A percentile compares a stretch with the other conserved stretches of the same genome.
Conservation (phyloP, 108 stramenopile species). For the Pseudonitzschia delicatissima region DNA sequence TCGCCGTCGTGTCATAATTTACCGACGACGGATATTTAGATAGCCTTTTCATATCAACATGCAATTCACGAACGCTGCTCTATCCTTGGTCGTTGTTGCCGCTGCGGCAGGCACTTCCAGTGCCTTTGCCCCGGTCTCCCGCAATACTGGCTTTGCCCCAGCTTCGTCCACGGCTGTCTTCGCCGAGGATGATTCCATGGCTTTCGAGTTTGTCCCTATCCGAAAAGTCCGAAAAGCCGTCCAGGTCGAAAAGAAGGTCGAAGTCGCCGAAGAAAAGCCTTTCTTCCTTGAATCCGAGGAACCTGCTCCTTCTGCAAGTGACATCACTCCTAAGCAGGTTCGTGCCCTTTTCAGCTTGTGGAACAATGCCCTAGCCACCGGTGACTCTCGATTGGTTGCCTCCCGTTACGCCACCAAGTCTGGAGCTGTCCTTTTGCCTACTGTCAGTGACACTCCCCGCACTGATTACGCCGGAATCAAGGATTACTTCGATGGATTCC, state of each 20-base stretch:
- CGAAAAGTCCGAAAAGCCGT: background rate
- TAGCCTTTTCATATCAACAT: conserved; percentile 8
- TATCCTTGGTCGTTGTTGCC: background rate
- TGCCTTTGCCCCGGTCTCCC: background rate
- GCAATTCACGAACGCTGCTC: conserved; percentile 12
- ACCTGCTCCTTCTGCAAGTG: conserved; percentile 3
- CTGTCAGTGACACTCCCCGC: conserved; percentile 52
- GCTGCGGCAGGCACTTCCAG: background rate
- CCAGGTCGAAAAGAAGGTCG: background rate
- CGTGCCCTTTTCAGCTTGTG: conserved; percentile 59
- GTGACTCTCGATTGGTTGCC: conserved; percentile 50
- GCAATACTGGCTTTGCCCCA: background rate
- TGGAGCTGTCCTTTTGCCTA: conserved; percentile 51
- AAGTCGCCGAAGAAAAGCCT: conserved; percentile 8
- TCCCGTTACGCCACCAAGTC: conserved; percentile 37
- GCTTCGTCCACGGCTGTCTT: background rate
- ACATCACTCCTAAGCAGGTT: conserved; percentile 44
- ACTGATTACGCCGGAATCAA: conserved; percentile 51
- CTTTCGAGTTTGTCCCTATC: conserved; percentile 7
- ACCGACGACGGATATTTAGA: too few species aligned
- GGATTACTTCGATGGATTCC: conserved; percentile 65
- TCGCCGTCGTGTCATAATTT: too few species aligned
- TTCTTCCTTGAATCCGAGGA: background rate
- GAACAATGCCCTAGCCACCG: conserved; percentile 63
- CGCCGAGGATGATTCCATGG: conserved; percentile 5